Evolutionary conservation across 805 yeast species (phyloP), one percentile per base, ranked within the genome.

Genomic region (Zygosaccharomyces siamensis): DNA sequence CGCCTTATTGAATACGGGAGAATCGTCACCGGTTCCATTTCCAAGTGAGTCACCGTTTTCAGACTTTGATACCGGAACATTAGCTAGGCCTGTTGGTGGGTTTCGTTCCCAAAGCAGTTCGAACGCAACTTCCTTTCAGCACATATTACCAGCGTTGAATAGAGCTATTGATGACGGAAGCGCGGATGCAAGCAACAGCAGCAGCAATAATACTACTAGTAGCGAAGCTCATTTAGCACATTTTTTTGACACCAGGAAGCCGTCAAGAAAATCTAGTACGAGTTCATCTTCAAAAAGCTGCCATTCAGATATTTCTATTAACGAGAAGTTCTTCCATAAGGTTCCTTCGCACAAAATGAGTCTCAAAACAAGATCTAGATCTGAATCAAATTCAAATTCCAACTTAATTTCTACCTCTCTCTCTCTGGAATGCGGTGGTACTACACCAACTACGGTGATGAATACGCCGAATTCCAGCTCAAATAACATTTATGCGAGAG

Each of bases 241-340:
- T 23, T 35, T 23, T 33, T 33, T 43, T 8, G 39, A 43, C 21
- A 52, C 43, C 18, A 46, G 48, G 36, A 51, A 27, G 21, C 43
- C 50, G 10, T 30, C 43, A 11, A 53, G 60, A 27, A 55, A 55
- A 39, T 50, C 48, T 43, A 57, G 60, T 31, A 46, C 36, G 48
- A 54, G 20, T 52, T 55, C 39, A 51, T 53, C 49, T 50, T 52
- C 43, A 10, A 54, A 51, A 37, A 49, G 53, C 21, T 52, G 54
- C 23, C 52, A 45, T 16, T 56, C 58, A 18, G 43, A 44, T 30
- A 48, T 39, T 1, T 51, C 55, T 10, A 18, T 48, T 5, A 44
- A 50, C 11, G 56, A 51, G 40, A 54, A 53, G 11, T 35, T 42
- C 47, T 55, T 31, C 37, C 56, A 35, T 44, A 54, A 36, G 46